Conservation (phyloP, 1,284 basidiomycete genomes). For the Boletus semigastroideus region DNA sequence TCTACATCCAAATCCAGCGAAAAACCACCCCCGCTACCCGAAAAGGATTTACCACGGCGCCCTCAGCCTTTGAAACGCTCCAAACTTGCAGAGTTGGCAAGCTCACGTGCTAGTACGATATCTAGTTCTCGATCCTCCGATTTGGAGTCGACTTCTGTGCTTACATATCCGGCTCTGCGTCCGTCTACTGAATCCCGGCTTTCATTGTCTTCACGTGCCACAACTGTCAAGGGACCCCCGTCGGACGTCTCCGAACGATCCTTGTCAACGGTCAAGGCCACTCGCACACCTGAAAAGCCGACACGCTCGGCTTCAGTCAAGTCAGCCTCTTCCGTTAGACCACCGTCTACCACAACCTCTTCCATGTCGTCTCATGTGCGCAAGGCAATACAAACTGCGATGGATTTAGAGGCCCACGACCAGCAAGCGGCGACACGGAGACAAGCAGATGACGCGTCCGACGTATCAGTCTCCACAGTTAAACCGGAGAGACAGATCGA, state of each 20-base stretch:
- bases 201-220: conserved; percentile 34
- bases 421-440: conserved; percentile 9
- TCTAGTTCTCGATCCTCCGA: conserved; percentile 43
- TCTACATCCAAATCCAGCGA: conserved; percentile 46
- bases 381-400: conserved; percentile 56
- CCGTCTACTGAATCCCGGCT: conserved; percentile 57
- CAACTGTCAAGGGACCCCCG: conserved; percentile 10
- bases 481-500: conserved; percentile 10
- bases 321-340: conserved; percentile 22
- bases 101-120: conserved; percentile 50
- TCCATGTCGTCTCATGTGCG: conserved; percentile 57
- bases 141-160: conserved; percentile 51
- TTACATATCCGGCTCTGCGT: conserved; percentile 65
- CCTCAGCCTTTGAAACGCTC: conserved; percentile 43
- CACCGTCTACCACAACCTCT: conserved; percentile 38
- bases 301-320: conserved; percentile 18
- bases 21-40: conserved; percentile 26
- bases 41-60: conserved; percentile 23
- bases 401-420: conserved; percentile 44
- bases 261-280: conserved; percentile 4
- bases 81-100: conserved; percentile 62
- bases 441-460: conserved; percentile 18
- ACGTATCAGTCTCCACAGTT: conserved; percentile 25
- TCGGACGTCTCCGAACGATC: conserved; percentile 24
- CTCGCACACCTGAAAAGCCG: conserved; percentile 17